Base-by-base conservation (phyloP, 2,329 filamentous ascomycete genomes). In the Fusarium sp. region DNA sequence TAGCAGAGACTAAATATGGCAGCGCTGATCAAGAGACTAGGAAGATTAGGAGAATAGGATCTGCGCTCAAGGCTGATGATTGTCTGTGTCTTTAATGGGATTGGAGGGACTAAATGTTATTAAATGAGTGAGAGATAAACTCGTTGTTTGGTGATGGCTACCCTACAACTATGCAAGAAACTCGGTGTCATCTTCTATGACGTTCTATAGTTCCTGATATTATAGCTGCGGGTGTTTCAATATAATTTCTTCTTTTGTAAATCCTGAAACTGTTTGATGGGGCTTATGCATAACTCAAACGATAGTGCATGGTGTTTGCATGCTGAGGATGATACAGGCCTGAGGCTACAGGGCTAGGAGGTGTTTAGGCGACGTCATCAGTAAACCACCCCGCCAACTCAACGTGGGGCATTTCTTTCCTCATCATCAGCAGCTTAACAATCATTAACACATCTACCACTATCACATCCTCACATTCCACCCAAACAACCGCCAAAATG, bases 401-500 rank as follows among this genome's bases (percentile, higher is more conserved):
- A n/a, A 59, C 50, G 71, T 67, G 63, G 71, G 71, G 71, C 58
- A 42, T 10, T 35, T 47, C 42, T 28, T 30, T 6, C 28, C 17
- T 56, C 35, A 47, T 10, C 50, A 41, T 60, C n/a, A 38, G 15
- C 39, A 54, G 28, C 47, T 55, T 42, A 32, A 44, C 38, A 54
- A 48, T 42, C 48, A 61, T 22, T 26, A 39, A 6, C 10, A 26
- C 18, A 30, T 17, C 35, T 36, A 38, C 17, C 24, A 58, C 15
- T n/a, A 44, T 17, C 20, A 24, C 15, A 22, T 22, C 22, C 8
- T 28, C 24, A 20, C 22, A 39, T 5, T 3, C 12, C n/a, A n/a
- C 9, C 24, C 4, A 11, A 28, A 1, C 5, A 42, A 22, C 8
- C 42, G 30, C 24, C 53, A 63, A 51, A 48, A 83, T 83, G 82